Percentiles rank a stretch among this genome's conserved stretches.
These are phyloP conservation scores for Punica granatum DNA, from an alignment of 345 rosid species.

Conservation along the genomic window DNA sequence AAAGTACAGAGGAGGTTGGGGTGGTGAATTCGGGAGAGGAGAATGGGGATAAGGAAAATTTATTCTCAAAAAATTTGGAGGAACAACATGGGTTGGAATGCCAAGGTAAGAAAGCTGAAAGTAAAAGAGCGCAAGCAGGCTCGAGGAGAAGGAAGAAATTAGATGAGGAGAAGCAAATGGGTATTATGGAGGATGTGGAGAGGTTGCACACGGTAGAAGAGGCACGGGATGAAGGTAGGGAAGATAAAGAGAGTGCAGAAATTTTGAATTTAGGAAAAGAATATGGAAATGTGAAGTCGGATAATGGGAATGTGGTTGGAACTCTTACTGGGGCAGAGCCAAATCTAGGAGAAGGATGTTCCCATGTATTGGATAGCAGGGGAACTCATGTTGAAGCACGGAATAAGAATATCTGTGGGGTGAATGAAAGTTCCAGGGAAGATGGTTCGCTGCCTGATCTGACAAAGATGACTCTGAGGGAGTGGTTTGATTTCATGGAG, in stretches of 20 bases:
- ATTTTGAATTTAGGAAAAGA: background rate
- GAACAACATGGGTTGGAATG: constrained; percentile 10
- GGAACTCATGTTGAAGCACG: background rate
- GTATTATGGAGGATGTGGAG: background rate
- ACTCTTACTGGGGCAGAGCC: background rate
- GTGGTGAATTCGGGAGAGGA: constrained; percentile 8
- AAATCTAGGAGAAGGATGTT: background rate
- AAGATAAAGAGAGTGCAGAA: constrained; percentile 7
- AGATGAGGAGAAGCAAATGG: background rate
- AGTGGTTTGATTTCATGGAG: constrained; percentile 65
- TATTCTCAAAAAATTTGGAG: constrained; percentile 3
- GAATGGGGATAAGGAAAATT: constrained; percentile 11
- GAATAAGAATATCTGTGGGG: constrained; percentile 7
- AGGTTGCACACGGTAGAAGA: constrained; percentile 13
- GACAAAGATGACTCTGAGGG: constrained; percentile 42
- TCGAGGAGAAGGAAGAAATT: constrained; percentile 13
- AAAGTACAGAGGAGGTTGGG: background rate
- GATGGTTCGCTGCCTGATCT: constrained; percentile 23
- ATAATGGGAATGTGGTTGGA: background rate
- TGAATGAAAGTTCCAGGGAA: background rate
- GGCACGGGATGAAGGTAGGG: constrained; percentile 4
- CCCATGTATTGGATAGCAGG: background rate
- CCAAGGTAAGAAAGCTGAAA: constrained; percentile 17
- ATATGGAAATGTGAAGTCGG: background rate
- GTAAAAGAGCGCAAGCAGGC: constrained; percentile 11